Conservation (phyloP, 148 eudicot species). For the Selenicereus undatus region DNA sequence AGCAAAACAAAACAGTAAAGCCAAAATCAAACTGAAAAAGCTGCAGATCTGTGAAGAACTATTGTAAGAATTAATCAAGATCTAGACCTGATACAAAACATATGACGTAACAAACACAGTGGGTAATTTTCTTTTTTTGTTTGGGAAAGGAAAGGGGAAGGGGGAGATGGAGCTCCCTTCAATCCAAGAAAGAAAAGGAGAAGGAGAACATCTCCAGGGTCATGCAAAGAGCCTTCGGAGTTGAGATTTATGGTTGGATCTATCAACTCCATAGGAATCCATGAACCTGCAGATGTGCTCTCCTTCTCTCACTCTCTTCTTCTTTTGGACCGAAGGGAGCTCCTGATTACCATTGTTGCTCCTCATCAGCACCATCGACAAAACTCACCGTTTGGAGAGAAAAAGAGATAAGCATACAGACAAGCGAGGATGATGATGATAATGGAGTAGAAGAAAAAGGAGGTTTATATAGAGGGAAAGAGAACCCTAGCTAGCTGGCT, state of each 20-base stretch:
- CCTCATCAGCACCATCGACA: neutral
- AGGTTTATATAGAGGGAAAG: neutral
- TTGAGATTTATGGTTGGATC: neutral
- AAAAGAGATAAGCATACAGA: neutral
- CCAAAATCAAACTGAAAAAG: too few species aligned
- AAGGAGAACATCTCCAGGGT: constrained; percentile 22
- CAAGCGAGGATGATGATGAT: neutral
- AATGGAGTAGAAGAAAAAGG: neutral
- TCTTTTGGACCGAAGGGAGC: constrained; percentile 5
- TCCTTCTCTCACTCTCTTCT: constrained; percentile 1
- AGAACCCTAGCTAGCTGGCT: neutral
- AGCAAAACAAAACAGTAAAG: too few species aligned
- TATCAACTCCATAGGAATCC: constrained; percentile 15
- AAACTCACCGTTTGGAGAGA: neutral
- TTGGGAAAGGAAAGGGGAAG: neutral
- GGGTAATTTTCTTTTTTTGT: too few species aligned
- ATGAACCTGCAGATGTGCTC: constrained; percentile 12
- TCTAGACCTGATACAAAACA: too few species aligned
- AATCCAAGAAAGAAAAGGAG: constrained; percentile 20
- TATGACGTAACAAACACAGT: too few species aligned
- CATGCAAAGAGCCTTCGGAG: constrained; percentile 17
- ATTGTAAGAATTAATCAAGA: neutral
- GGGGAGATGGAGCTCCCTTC: constrained; percentile 18
- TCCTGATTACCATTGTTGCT: neutral
- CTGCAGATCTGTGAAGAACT: neutral